A percentile compares a stretch with the other conserved stretches of the same genome.
Evolutionary conservation across 108 stramenopile species (phyloP).

Genomic region (Skeletonema potamos): DNA sequence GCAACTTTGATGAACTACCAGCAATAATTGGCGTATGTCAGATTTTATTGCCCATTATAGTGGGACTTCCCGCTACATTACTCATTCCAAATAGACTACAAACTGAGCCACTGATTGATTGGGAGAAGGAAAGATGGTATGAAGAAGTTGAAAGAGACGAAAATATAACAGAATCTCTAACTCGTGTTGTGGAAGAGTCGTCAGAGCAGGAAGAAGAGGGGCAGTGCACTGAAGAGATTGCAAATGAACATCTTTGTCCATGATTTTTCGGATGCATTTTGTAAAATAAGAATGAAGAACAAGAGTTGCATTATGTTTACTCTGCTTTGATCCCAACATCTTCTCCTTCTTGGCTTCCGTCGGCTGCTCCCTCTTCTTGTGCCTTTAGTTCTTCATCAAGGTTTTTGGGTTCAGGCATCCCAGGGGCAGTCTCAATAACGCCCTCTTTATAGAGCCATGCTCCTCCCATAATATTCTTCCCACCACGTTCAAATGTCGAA

Average conservation of each 20-base stretch:
- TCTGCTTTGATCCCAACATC: neutral
- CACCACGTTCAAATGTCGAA: constrained; percentile 62
- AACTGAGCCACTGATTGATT: constrained; percentile 31
- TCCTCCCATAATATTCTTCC: constrained; percentile 50
- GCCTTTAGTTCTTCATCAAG: constrained; percentile 12
- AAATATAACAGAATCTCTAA: neutral
- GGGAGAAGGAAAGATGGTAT: constrained; percentile 28
- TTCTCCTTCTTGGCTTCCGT: neutral
- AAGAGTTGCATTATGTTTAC: neutral
- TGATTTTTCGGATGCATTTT: neutral
- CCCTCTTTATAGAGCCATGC: constrained; percentile 67
- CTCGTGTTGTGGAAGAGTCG: neutral
- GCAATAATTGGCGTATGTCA: constrained; percentile 23
- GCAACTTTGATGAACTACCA: constrained; percentile 37
- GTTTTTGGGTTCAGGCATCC: constrained; percentile 31
- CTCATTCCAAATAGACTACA: constrained; percentile 32
- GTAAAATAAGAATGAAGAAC: neutral
- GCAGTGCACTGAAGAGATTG: neutral
- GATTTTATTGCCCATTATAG: constrained; percentile 16
- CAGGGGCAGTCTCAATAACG: constrained; percentile 39
- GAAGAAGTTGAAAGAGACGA: constrained; percentile 10
- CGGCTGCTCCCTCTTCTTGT: neutral
- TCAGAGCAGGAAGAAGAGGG: neutral
- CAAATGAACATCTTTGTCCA: neutral
- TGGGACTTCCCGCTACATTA: constrained; percentile 28